A percentile compares a stretch with the other conserved stretches of the same genome.
Conservation (phyloP, 2,329 filamentous ascomycete genomes). For the Clonostachys sp. region DNA sequence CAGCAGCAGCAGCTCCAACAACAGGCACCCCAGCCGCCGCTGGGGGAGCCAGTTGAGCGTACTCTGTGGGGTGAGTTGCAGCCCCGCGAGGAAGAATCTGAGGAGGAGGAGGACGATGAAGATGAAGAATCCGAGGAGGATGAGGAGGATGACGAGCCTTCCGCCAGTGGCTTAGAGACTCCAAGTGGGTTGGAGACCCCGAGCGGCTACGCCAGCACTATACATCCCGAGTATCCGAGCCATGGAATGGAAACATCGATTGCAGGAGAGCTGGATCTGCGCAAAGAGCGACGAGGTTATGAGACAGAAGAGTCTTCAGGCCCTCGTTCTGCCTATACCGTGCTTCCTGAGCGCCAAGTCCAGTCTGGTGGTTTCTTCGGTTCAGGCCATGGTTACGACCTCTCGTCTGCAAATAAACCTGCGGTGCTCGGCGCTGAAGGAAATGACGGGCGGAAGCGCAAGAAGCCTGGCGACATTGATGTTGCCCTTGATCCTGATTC, state of each 20-base stretch:
- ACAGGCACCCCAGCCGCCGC: slow-evolving; percentile 28
- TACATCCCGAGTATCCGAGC: slow-evolving; percentile 74
- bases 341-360: slow-evolving; percentile 84
- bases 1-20: slow-evolving; percentile 30
- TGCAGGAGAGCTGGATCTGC: slow-evolving; percentile 82
- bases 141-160: slow-evolving; percentile 54
- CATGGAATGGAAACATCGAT: slow-evolving; percentile 69
- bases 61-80: slow-evolving; percentile 91
- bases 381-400: slow-evolving; percentile 88
- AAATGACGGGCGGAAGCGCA: slow-evolving; percentile 71
- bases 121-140: slow-evolving; percentile 63
- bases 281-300: slow-evolving; percentile 75
- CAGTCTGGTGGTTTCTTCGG: slow-evolving; percentile 92
- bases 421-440: slow-evolving; percentile 76
- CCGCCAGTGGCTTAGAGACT: slow-evolving; percentile 61
- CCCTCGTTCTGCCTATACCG: slow-evolving; percentile 79
- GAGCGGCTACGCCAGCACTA: slow-evolving; percentile 72
- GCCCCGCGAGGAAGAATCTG: slow-evolving; percentile 69
- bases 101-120: slow-evolving; percentile 72
- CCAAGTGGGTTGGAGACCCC: slow-evolving; percentile 77
- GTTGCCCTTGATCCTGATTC: slow-evolving; percentile 86
- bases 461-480: slow-evolving; percentile 95
- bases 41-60: slow-evolving; percentile 79
- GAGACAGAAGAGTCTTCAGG: slow-evolving; percentile 79
- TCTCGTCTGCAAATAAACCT: slow-evolving; percentile 57